These are phyloP conservation scores for Hypoxylon trugodes DNA, from an alignment of 495 filamentous ascomycete species.

Conservation along the genomic window DNA sequence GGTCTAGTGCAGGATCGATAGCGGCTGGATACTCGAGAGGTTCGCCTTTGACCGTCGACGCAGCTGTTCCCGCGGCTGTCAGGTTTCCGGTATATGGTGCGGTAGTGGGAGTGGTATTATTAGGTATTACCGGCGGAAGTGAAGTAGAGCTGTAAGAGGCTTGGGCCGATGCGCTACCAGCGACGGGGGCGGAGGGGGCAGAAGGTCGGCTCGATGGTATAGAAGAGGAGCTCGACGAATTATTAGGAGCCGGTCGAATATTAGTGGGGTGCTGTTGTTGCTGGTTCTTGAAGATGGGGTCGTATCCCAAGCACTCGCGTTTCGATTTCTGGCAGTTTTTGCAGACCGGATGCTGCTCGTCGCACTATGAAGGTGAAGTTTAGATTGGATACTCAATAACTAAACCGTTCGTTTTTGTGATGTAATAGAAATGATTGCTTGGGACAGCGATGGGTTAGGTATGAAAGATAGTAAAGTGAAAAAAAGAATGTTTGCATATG, in stretches of 20 bases:
- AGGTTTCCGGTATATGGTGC: conserved; percentile 39
- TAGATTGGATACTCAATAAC: conserved; percentile 22
- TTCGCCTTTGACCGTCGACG: conserved; percentile 66
- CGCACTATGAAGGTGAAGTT: conserved; percentile 70
- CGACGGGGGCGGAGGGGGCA: conserved; percentile 35
- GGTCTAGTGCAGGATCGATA: conserved; percentile 80
- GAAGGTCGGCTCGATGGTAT: conserved; percentile 52
- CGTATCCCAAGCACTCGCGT: conserved; percentile 96
- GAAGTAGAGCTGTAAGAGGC: conserved; percentile 31
- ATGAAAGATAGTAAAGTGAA: neutral
- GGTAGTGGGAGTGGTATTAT: conserved; percentile 35
- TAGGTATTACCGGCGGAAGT: conserved; percentile 42
- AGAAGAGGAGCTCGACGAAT: conserved; percentile 40
- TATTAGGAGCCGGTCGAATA: conserved; percentile 44
- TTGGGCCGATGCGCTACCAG: conserved; percentile 40
- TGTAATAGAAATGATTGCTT: neutral
- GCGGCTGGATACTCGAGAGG: conserved; percentile 72
- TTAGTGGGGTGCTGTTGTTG: conserved; percentile 51
- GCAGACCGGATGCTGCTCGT: conserved; percentile 93
- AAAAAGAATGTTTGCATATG: neutral
- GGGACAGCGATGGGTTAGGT: neutral
- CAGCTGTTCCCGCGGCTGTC: conserved; percentile 54
- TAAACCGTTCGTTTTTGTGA: conserved; percentile 1
- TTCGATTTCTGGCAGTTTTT: conserved; percentile 98
- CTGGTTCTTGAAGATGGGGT: conserved; percentile 95